Evolutionary conservation across 495 filamentous ascomycete species (phyloP), one percentile per base, ranked within the genome.

Genomic region (Aspergillus biplanus): DNA sequence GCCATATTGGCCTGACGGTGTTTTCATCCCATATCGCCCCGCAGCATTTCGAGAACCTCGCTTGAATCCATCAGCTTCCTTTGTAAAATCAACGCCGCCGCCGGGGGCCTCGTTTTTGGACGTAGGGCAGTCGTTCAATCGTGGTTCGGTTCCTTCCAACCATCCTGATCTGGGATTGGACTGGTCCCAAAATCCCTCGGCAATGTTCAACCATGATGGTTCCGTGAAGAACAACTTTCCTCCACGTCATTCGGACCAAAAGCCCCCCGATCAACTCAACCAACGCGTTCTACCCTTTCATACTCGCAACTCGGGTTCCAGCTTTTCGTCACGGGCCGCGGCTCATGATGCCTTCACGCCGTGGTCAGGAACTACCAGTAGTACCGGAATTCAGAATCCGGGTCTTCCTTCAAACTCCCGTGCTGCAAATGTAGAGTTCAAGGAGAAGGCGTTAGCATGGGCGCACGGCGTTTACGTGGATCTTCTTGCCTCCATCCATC

Each of bases 391-490:
- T 42, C 74, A 76, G 50, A 58, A 46, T 31, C 52, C 67, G 33
- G 69, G 58, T 8, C 57, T 69, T 18, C 47, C 69, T 21, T 39
- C 52, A 6, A 58, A 52, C 57, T 59, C 72, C 6, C 70, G 73
- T 0, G 66, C 72, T 7, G 71, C 58, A 3, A 90, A 86, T 67
- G 74, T 80, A 6, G 85, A 87, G 65, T 92, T 91, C 71, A 90
- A 90, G 65, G 94, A 97, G 71, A 90, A 89, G 64, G 86, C 89
- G 6, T 81, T 97, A 49, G 83, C 88, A 15, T 93, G 90, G 86
- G 95, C 95, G 34, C 91, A 97, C 71, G 83, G 85, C 56, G 87
- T 94, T 27, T 98, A 99, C 76, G 86, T 93, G 42, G 91, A 97
- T 67, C 85, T 99, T 4, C 78, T 98, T 27, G 80, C 88, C 9